These are phyloP conservation scores for Gossypium thurberi DNA, from an alignment of 345 rosid genomes.

Conservation along the genomic window DNA sequence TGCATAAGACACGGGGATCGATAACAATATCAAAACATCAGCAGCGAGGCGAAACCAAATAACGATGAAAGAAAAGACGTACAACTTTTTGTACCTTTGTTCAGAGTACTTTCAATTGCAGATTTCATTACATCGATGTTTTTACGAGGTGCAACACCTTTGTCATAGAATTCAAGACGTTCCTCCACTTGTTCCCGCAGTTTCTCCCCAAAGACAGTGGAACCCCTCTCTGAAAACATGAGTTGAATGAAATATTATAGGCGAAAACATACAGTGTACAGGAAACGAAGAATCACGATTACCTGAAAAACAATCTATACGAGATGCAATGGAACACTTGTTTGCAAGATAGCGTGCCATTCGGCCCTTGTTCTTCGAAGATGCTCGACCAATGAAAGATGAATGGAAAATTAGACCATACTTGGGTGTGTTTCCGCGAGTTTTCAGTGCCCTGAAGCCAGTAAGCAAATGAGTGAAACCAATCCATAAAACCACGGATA, in stretches of 20 bases:
- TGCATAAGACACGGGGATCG: neutral
- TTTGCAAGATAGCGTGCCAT: slow-evolving; percentile 95
- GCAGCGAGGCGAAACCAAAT: neutral
- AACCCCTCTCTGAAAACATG: slow-evolving; percentile 40
- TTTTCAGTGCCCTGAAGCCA: slow-evolving; percentile 71
- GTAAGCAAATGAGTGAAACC: neutral
- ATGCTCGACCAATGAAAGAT: slow-evolving; percentile 81
- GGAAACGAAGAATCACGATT: neutral
- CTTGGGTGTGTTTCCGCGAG: slow-evolving; percentile 89
- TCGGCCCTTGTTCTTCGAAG: slow-evolving; percentile 86
- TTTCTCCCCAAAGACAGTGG: slow-evolving; percentile 75
- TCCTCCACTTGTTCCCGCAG: slow-evolving; percentile 95
- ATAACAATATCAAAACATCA: neutral
- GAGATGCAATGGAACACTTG: slow-evolving; percentile 90
- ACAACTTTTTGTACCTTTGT: slow-evolving; percentile 38
- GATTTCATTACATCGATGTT: slow-evolving; percentile 91
- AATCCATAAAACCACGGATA: neutral
- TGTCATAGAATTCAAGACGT: slow-evolving; percentile 81
- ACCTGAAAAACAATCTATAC: slow-evolving; percentile 94
- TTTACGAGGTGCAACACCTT: slow-evolving; percentile 93
- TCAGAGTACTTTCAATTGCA: slow-evolving; percentile 44
- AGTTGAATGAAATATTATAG: neutral
- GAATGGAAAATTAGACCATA: slow-evolving; percentile 94
- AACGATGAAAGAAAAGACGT: too few relatives aligned
- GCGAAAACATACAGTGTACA: too few relatives aligned